Conservation (phyloP, 768 basidiomycete species). For the Mycena albidolilacea region DNA sequence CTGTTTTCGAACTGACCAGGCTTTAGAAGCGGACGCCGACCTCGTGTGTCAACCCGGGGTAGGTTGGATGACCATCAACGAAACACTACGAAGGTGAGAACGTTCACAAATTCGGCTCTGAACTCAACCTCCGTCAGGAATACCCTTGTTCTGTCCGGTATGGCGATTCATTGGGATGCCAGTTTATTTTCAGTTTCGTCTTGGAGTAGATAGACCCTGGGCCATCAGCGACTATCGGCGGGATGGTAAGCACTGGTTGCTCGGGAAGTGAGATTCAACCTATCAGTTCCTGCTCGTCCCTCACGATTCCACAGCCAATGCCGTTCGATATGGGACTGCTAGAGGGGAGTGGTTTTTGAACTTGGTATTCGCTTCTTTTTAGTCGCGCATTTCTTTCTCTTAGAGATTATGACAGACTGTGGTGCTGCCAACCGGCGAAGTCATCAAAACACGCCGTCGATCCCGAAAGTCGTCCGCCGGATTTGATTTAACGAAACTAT, state of each 20-base stretch:
- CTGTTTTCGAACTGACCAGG: not conserved
- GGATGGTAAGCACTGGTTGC: conserved; percentile 90
- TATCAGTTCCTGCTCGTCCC: conserved; percentile 5
- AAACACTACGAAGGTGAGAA: conserved; percentile 67
- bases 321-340: conserved; percentile 90
- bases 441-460: conserved; percentile 89
- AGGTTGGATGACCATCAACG: conserved; percentile 82
- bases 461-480: conserved; percentile 91
- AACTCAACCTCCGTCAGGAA: conserved; percentile 54
- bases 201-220: conserved; percentile 76
- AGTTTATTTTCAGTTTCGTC: not conserved
- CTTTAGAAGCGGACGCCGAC: conserved; percentile 77
- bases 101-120: not conserved
- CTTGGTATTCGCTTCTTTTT: conserved; percentile 53
- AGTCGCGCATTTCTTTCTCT: not conserved
- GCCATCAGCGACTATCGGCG: conserved; percentile 87
- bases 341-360: conserved; percentile 94
- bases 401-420: conserved; percentile 63
- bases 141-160: conserved; percentile 89
- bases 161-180: conserved; percentile 35
- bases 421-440: conserved; percentile 89
- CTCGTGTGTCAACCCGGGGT: conserved; percentile 82
- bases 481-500: conserved; percentile 87
- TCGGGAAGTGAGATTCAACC: conserved; percentile 74
- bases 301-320: conserved; percentile 66